Percentiles rank a stretch among this genome's conserved stretches.
These are phyloP conservation scores for Alternaria brassicae DNA, from an alignment of 2,329 filamentous ascomycete species.

Conservation along the genomic window DNA sequence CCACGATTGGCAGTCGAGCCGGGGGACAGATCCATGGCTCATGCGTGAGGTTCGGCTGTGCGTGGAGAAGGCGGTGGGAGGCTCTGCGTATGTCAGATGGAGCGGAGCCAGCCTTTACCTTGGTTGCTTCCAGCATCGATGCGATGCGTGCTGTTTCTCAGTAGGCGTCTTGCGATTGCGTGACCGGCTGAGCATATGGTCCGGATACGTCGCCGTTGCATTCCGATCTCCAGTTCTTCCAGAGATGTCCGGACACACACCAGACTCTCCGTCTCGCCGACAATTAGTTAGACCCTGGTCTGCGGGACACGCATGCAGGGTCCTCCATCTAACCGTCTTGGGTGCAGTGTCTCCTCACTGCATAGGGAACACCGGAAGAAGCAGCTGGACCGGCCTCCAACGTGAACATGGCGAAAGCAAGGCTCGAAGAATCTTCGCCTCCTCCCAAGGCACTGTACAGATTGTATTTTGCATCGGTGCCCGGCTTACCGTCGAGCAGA, in stretches of 20 bases:
- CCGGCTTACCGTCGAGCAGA: background rate
- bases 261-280: conserved; percentile 7
- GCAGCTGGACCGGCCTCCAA: background rate
- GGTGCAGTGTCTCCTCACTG: background rate
- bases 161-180: fast-evolving
- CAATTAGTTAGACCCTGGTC: conserved; percentile 12
- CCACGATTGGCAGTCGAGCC: background rate
- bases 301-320: conserved; percentile 11
- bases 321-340: background rate
- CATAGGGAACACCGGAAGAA: background rate
- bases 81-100: background rate
- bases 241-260: background rate
- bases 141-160: fast-evolving
- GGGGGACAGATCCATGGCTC: background rate
- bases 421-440: background rate
- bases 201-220: fast-evolving
- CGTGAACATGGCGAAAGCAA: background rate
- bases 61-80: conserved; percentile 2
- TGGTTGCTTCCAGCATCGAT: fast-evolving
- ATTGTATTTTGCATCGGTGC: background rate
- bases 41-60: background rate
- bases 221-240: background rate
- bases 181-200: fast-evolving
- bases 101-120: no score
- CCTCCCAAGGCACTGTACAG: background rate